A percentile compares a stretch with the other conserved stretches of the same genome.
These are phyloP conservation scores for Gnomoniopsis smithogilvyi DNA, from an alignment of 2,329 filamentous ascomycete genomes.

Conservation along the genomic window DNA sequence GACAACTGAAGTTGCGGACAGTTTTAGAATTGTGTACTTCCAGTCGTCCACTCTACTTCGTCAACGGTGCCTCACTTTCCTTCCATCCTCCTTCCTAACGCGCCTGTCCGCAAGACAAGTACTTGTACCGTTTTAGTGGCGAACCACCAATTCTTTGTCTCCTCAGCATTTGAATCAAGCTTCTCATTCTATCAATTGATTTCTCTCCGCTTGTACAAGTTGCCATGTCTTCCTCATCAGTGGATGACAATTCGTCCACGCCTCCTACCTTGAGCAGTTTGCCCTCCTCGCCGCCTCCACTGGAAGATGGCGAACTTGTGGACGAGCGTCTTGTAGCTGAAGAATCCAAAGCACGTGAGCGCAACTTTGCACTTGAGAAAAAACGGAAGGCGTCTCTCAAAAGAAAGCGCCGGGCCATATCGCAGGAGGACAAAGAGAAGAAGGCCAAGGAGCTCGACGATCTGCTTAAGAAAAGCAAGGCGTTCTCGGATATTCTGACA, in stretches of 20 bases:
- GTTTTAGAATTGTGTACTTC: background rate
- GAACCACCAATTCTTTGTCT: background rate
- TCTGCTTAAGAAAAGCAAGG: slow-evolving; percentile 55
- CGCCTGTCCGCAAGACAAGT: background rate
- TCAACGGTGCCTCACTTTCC: background rate
- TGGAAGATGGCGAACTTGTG: slow-evolving; percentile 23
- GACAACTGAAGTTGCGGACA: background rate
- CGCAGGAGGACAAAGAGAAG: slow-evolving; percentile 50
- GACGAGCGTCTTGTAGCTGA: slow-evolving; percentile 32
- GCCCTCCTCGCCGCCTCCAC: slow-evolving; percentile 35
- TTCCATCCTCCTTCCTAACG: background rate
- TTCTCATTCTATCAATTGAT: background rate
- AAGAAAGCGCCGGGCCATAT: slow-evolving; percentile 47
- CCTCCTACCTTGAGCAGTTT: slow-evolving; percentile 26
- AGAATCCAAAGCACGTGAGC: slow-evolving; percentile 42
- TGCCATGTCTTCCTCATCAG: slow-evolving; percentile 6
- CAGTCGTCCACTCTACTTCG: background rate
- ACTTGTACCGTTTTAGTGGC: background rate
- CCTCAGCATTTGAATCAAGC: background rate
- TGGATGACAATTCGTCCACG: background rate
- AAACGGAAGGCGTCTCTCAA: slow-evolving; percentile 38
- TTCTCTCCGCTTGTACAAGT: background rate
- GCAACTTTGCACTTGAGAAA: slow-evolving; percentile 47
- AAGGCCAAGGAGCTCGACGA: slow-evolving; percentile 60
- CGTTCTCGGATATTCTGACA: slow-evolving; percentile 61